Evolutionary conservation across 2,329 filamentous ascomycete genomes (phyloP).

Genomic region (Aspergillus uvarum): DNA sequence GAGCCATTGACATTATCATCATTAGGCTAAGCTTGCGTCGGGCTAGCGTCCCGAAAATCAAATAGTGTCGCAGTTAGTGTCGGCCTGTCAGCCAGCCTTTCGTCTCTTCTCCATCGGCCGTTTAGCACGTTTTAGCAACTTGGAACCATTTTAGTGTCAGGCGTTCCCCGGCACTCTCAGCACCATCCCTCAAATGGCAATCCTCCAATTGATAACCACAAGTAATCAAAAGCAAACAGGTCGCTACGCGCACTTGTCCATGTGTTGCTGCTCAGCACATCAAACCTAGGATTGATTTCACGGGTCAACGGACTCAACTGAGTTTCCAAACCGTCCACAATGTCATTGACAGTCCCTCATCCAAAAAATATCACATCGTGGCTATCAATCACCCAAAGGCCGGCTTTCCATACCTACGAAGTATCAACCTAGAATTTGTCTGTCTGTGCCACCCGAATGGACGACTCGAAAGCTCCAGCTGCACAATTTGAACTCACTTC

Average conservation of each 20-base stretch:
- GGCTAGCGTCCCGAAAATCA: neutral
- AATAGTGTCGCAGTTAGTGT: constrained; percentile 4
- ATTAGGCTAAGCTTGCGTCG: neutral
- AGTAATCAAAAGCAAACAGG: neutral
- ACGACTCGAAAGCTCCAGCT: neutral
- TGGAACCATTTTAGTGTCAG: constrained; percentile 1
- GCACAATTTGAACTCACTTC: neutral
- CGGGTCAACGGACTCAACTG: neutral
- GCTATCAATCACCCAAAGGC: neutral
- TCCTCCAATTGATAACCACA: neutral
- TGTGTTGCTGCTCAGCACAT: neutral
- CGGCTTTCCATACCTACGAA: neutral
- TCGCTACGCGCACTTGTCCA: neutral
- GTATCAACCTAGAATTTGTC: neutral
- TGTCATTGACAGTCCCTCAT: too few species aligned
- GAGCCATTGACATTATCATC: neutral
- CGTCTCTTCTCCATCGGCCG: neutral
- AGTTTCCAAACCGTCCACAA: neutral
- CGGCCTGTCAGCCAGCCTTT: constrained; percentile 11
- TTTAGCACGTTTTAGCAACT: neutral
- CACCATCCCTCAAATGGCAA: neutral
- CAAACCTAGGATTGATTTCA: neutral
- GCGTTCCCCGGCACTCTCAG: neutral
- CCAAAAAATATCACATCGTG: too few species aligned
- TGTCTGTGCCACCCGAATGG: neutral